Base-by-base conservation (phyloP, 2,329 filamentous ascomycete genomes). In the Sarocladium kiliense region DNA sequence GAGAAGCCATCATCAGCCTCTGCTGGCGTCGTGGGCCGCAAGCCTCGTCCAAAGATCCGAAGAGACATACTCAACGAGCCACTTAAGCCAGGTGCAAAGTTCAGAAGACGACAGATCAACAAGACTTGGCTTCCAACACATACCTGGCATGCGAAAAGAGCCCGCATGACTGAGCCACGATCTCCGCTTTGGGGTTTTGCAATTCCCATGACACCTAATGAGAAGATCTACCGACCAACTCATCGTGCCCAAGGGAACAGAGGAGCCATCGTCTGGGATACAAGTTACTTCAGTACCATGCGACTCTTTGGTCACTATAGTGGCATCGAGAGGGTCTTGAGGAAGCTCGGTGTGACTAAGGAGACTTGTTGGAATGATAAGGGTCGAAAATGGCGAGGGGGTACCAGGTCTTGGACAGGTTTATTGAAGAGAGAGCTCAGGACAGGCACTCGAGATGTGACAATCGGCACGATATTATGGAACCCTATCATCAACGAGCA, bases 51-150 rank as follows among this genome's bases (percentile, higher is more conserved):
- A 1, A 90, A 88, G 69, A 83, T 89, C 61, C 86, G 86, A 67
- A 84, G 85, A 62, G 84, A 90, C 63, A 76, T 74, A 54, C 78
- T 92, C 53, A 88, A 89, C 55, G 77, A 82, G 68, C 68, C 85
- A 2, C 74, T 72, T 0, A 68, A 64, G 51, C 67, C 84, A 2
- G 79, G 78, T 44, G 82, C 73, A 21, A 92, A 87, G 64, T 97
- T 91, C 67, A 85, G 87, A 61, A 94, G 91, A 71, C 85, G 94
- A 30, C 93, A 97, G 67, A 75, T 87, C 45, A 80, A 89, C 68
- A 97, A 97, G 75, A 91, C 89, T 2, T 97, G 93, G 91, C 77
- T 99, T 16, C 94, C 94, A 0, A 97, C 94, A 6, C 94, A 99
- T 69, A 74, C 95, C 60, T 99, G 89, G 81, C 92, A 96, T 71